Base-by-base conservation (phyloP, 1,284 basidiomycete genomes). In the Leccinum variabile region DNA sequence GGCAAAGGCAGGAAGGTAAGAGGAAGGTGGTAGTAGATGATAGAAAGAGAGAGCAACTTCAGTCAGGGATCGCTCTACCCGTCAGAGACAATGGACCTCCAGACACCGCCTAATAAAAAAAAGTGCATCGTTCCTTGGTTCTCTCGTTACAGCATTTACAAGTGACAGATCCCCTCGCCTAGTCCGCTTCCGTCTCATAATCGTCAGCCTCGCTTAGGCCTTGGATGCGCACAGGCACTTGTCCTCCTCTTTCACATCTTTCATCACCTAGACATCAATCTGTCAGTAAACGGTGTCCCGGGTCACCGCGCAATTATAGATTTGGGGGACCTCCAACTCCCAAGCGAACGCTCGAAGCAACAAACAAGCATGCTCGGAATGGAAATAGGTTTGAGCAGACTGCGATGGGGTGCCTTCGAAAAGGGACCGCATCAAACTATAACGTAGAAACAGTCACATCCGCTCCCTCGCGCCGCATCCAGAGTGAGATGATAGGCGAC, bases 241-340 rank as follows among this genome's bases (percentile, higher is more conserved):
- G 74, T 91, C 83, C 69, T 87, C 86, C 65, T 87, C 87, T 70
- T 84, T 83, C 67, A 91, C 85, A 68, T 81, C 54, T 22, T 65
- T 61, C 69, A 70, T 72, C 18, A 73, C 70, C 69, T 70, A 28
- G 7, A 25, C n/a, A 59, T 32, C 14, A 56, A n/a, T 39, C 75
- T 67, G 79, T 78, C 87, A 91, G 87, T 63, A 87, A 87, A 60
- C 37, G 65, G 66, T 68, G 65, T 67, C 65, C 62, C 63, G 65
- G 65, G 67, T 67, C 67, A 59, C 35, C 22, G 62, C 62, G 67
- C 62, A 67, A 63, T 67, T 66, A 61, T 61, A 70, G 67, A 72
- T 65, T 69, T 67, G 56, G 69, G 73, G 65, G 61, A 52, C 57
- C 55, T 63, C 55, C 61, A 37, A 56, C 59, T 60, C 64, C 60